Evolutionary conservation across 2,329 filamentous ascomycete species (phyloP), one percentile per base, ranked within the genome.

Genomic region (Botryotinia calthae): DNA sequence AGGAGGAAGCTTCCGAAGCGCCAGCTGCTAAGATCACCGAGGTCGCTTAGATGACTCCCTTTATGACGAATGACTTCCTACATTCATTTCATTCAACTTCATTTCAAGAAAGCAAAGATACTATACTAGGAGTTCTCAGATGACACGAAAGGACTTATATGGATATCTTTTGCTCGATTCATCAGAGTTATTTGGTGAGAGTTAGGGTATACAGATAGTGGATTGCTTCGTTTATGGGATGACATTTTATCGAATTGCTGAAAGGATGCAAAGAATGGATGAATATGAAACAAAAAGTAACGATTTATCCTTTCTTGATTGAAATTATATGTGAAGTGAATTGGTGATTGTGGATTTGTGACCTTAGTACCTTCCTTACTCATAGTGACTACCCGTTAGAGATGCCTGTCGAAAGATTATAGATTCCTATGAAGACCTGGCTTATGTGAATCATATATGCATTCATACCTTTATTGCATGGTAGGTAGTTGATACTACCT

Each of bases 1-100:
- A 90, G 74, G 87, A 86, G 56, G 85, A 85, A 67, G 51, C 48
- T n/a, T 42, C 18, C 3, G 64, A 58, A 83, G 84, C 40, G 25
- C 37, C 42, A 31, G 61, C 61, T 28, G 83, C 84, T 79, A 86
- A 80, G 79, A 81, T 80, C 68, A 76, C 79, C 71, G 80, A 81
- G 75, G 74, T 81, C 68, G 74, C 75, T 74, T 81, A 80, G 75
- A 77, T 70, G 20, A 44, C 42, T 46, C 40, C 31, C 25, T 31
- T 65, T 56, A 56, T 5, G 65, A 56, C 34, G 31, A 42, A 31
- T 37, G 48, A 56, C 48, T 56, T 54, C 18, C 34, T 5, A 42
- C 48, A 31, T 44, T 62, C 59, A 42, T 16, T 62, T 62, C 58
- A n/a, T 61, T 61, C 58, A 61, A 18, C 51, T 63, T 42, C 37